Conservation (phyloP, 2,329 filamentous ascomycete genomes). For the Fonsecaea multimorphosa region DNA sequence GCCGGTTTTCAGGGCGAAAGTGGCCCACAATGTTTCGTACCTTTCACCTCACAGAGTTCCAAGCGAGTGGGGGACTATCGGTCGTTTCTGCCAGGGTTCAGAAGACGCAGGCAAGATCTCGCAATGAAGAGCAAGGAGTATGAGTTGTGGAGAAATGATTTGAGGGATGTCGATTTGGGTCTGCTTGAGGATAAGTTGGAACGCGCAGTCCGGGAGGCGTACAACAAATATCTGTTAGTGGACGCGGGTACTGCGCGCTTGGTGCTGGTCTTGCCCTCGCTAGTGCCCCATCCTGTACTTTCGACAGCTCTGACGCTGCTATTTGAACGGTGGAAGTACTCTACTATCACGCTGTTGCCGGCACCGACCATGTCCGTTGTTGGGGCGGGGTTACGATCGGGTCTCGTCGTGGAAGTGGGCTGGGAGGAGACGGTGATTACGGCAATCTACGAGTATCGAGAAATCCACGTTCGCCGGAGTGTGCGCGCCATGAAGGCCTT, state of each 20-base stretch:
- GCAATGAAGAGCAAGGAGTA: conserved; percentile 55
- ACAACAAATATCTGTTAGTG: conserved; percentile 72
- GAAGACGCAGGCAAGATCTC: conserved; percentile 51
- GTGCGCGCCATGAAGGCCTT: conserved; percentile 76
- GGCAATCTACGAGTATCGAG: conserved; percentile 87
- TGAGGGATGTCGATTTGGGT: conserved; percentile 74
- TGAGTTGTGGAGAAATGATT: conserved; percentile 80
- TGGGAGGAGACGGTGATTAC: conserved; percentile 91
- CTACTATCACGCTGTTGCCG: conserved; percentile 80
- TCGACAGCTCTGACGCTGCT: conserved; percentile 76
- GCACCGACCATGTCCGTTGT: conserved; percentile 74
- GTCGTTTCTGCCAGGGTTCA: conserved; percentile 66
- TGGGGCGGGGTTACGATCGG: conserved; percentile 83
- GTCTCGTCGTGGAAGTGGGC: conserved; percentile 84
- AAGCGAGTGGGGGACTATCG: conserved; percentile 82
- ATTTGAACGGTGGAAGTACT: conserved; percentile 80
- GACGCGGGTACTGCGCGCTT: conserved; percentile 73
- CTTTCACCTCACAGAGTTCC: conserved; percentile 76
- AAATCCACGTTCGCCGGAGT: conserved; percentile 73
- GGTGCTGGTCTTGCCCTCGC: conserved; percentile 76
- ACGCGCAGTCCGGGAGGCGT: conserved; percentile 77
- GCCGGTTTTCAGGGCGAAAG: conserved; percentile 88
- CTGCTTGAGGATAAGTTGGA: conserved; percentile 88
- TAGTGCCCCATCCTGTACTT: conserved; percentile 77
- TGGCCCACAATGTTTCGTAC: conserved; percentile 71